Evolutionary conservation across 2,329 filamentous ascomycete species (phyloP).

Genomic region (Colletotrichum neosansevieriae): DNA sequence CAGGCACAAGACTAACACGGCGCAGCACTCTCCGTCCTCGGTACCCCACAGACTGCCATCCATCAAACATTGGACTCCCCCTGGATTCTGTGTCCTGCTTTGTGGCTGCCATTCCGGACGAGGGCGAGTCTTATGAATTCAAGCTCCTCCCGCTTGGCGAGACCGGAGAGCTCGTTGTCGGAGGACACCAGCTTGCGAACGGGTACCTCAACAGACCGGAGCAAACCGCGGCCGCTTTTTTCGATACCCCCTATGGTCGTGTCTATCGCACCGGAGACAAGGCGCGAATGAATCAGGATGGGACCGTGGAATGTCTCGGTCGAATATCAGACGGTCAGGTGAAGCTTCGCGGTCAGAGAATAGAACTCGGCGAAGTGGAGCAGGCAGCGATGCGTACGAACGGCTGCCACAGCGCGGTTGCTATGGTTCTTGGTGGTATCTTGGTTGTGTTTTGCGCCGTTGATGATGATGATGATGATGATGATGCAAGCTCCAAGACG

Average conservation of each 20-base stretch:
- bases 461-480: slow-evolving; percentile 56
- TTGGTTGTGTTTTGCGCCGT: slow-evolving; percentile 82
- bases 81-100: slow-evolving; percentile 86
- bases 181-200: slow-evolving; percentile 81
- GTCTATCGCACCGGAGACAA: slow-evolving; percentile 91
- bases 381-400: slow-evolving; percentile 72
- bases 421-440: slow-evolving; percentile 73
- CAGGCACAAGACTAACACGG: neutral
- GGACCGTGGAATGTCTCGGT: slow-evolving; percentile 85
- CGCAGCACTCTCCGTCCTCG: slow-evolving; percentile 10
- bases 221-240: slow-evolving; percentile 78
- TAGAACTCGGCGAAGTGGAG: slow-evolving; percentile 85
- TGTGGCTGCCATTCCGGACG: slow-evolving; percentile 66
- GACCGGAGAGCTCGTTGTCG: slow-evolving; percentile 83
- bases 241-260: slow-evolving; percentile 74
- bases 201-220: slow-evolving; percentile 86
- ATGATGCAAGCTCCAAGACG: slow-evolving; percentile 38
- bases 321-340: slow-evolving; percentile 85
- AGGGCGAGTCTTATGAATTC: slow-evolving; percentile 49
- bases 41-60: slow-evolving; percentile 10
- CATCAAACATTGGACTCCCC: slow-evolving; percentile 77
- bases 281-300: slow-evolving; percentile 74
- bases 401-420: slow-evolving; percentile 74
- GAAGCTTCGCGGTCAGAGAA: slow-evolving; percentile 85
- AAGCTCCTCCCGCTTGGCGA: slow-evolving; percentile 73